These are phyloP conservation scores for Hypoxylon subgilvum DNA, from an alignment of 495 filamentous ascomycete genomes.

Conservation along the genomic window DNA sequence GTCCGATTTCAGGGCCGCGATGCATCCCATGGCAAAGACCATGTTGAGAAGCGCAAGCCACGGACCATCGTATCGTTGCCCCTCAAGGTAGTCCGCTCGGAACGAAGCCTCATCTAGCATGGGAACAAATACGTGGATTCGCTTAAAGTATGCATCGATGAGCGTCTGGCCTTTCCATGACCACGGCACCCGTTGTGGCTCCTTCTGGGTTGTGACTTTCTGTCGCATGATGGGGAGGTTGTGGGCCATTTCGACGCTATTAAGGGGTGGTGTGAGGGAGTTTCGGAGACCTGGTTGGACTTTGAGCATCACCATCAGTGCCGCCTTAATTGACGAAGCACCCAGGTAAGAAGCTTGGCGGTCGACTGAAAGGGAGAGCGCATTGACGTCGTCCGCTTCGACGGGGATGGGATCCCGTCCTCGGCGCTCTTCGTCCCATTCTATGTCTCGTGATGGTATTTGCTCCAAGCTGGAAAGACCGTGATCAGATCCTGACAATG, in stretches of 20 bases:
- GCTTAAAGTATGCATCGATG: constrained; percentile 78
- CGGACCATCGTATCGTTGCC: constrained; percentile 68
- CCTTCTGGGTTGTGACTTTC: constrained; percentile 51
- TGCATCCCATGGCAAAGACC: constrained; percentile 79
- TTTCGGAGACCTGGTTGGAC: constrained; percentile 68
- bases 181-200: constrained; percentile 61
- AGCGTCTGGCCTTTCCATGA: constrained; percentile 67
- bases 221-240: constrained; percentile 57
- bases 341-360: constrained; percentile 78
- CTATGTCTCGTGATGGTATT: constrained; percentile 58
- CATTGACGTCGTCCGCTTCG: constrained; percentile 83
- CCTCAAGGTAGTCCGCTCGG: constrained; percentile 72
- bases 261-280: constrained; percentile 61
- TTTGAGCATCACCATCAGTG: constrained; percentile 80
- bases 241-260: constrained; percentile 54
- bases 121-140: constrained; percentile 75
- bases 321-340: constrained; percentile 81
- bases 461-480: constrained; percentile 59
- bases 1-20: constrained; percentile 71
- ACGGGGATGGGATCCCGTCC: constrained; percentile 65
- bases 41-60: constrained; percentile 82
- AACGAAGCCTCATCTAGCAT: constrained; percentile 79
- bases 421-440: constrained; percentile 64
- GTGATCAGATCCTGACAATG: constrained; percentile 48
- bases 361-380: constrained; percentile 73